A percentile compares a stretch with the other conserved stretches of the same genome.
Evolutionary conservation across 805 yeast species (phyloP).

Genomic region (Yarrowia sp.): DNA sequence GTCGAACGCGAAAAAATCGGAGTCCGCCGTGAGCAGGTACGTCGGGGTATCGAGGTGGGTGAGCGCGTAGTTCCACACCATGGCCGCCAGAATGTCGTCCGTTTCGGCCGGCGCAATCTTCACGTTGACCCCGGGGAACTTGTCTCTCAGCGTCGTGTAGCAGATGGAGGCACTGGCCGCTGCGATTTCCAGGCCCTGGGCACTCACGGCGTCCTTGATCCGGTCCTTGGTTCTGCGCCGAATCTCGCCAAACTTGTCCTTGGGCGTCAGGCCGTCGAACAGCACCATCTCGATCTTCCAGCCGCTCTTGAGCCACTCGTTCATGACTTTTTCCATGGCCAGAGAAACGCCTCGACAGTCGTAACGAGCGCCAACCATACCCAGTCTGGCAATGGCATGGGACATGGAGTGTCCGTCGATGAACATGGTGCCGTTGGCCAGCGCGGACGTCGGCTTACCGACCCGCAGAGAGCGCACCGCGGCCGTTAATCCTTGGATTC

Average conservation of each 20-base stretch:
- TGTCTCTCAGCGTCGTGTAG: not conserved
- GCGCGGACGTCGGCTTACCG: not conserved
- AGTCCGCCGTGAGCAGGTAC: not conserved
- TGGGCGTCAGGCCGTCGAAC: slow-evolving; percentile 11
- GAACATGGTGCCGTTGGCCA: slow-evolving; percentile 21
- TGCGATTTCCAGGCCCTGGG: not conserved
- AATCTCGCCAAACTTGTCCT: not conserved
- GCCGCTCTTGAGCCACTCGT: not conserved
- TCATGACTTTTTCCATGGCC: not conserved
- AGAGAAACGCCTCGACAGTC: slow-evolving; percentile 2
- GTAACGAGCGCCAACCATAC: not conserved
- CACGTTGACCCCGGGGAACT: not conserved
- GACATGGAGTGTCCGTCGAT: slow-evolving; percentile 22
- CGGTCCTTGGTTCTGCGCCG: not conserved
- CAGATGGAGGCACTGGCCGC: not conserved
- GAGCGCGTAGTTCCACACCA: not conserved
- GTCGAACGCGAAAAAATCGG: slow-evolving; percentile 14
- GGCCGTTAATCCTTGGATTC: not conserved
- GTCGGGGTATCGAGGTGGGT: not conserved
- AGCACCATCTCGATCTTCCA: slow-evolving; percentile 12
- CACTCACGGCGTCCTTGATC: not conserved
- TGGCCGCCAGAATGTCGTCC: slow-evolving; percentile 2
- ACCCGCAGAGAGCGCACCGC: not conserved
- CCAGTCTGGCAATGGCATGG: not conserved
- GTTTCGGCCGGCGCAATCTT: not conserved